A percentile compares a stretch with the other conserved stretches of the same genome.
phyloP scores from a whole-genome alignment of 83 land plant species.

The Larix sibirica region DNA sequence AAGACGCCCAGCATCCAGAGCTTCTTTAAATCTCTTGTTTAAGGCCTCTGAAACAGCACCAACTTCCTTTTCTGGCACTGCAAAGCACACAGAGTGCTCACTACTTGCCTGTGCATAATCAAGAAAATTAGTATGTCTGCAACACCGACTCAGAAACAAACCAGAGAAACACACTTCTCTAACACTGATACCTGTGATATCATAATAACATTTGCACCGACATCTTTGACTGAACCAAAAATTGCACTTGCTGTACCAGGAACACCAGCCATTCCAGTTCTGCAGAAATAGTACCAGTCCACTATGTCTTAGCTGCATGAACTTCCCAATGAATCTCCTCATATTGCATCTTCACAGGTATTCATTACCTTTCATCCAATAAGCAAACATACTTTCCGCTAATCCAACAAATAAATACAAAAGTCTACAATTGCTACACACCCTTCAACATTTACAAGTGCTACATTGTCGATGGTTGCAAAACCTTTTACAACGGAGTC shows the following conservation, averaged over 20 bases:
- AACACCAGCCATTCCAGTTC: constrained; percentile 99
- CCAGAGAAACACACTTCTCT: not conserved
- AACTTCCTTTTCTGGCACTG: constrained; percentile 95
- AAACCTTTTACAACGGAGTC: constrained; percentile 81
- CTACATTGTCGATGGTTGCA: constrained; percentile 89
- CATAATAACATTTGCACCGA: constrained; percentile 96
- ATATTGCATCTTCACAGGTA: not conserved
- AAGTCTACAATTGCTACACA: constrained; percentile 23
- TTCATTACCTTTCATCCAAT: not conserved
- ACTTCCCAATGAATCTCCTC: not conserved
- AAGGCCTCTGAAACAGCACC: constrained; percentile 76
- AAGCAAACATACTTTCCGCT: not conserved
- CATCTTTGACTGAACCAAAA: constrained; percentile 93
- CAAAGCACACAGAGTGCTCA: constrained; percentile 98
- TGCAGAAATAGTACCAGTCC: constrained; percentile 26
- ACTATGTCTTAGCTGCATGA: not conserved
- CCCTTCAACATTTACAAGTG: constrained; percentile 96
- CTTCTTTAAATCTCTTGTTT: constrained; percentile 77
- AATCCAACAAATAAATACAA: not conserved
- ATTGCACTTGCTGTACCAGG: constrained; percentile 95
- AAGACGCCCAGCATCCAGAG: constrained; percentile 86
- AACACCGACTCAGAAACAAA: not conserved
- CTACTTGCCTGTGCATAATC: constrained; percentile 81
- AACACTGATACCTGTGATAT: constrained; percentile 76
- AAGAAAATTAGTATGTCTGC: constrained; percentile 13